Conservation (phyloP, 2,329 filamentous ascomycete species). For the Colletotrichum destructivum region DNA sequence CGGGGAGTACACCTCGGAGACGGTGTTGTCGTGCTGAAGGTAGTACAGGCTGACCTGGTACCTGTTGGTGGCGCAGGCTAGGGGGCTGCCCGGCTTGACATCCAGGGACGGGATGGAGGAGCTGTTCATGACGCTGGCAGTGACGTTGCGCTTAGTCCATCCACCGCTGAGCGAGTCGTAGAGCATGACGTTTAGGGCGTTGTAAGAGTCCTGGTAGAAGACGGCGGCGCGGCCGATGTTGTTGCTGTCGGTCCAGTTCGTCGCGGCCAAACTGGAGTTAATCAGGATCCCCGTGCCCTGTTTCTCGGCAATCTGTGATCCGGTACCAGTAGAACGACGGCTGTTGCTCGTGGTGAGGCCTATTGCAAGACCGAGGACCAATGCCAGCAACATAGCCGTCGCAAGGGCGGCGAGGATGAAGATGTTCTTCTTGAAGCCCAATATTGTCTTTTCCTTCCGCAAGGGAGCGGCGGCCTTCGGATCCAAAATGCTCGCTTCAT, state of each 20-base stretch:
- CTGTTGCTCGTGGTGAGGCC: background rate
- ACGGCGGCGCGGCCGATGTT: constrained; percentile 7
- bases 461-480: background rate
- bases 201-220: constrained; percentile 13
- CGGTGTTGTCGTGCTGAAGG: background rate
- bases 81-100: background rate
- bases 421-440: background rate
- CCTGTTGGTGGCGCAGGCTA: background rate
- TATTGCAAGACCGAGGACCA: background rate
- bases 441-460: background rate
- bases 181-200: constrained; percentile 10
- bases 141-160: constrained; percentile 7
- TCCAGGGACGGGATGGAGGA: constrained; percentile 8
- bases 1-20: background rate
- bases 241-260: constrained; percentile 5
- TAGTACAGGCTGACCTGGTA: background rate
- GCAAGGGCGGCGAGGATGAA: background rate
- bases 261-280: background rate
- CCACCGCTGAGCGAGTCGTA: constrained; percentile 5
- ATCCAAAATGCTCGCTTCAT: background rate
- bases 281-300: background rate
- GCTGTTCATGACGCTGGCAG: constrained; percentile 16
- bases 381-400: background rate
- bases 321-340: background rate
- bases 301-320: background rate